These are phyloP conservation scores for Blastomyces silverae DNA, from an alignment of 2,329 filamentous ascomycete genomes.

Conservation along the genomic window DNA sequence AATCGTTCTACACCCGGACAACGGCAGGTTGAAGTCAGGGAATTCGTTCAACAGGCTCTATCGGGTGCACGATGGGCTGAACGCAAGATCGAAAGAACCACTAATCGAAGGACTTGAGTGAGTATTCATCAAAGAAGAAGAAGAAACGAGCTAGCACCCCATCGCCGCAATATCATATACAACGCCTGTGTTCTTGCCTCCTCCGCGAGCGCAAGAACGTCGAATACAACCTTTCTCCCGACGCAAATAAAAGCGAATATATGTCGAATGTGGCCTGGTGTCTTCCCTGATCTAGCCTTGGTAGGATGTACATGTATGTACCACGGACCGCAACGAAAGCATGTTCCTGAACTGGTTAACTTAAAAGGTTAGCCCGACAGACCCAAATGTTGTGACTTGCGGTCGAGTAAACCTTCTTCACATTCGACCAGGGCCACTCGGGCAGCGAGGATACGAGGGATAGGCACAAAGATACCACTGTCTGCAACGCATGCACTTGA, in stretches of 20 bases:
- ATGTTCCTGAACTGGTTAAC: neutral
- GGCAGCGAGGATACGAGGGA: neutral
- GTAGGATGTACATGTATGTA: neutral
- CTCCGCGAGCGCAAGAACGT: too few relatives aligned
- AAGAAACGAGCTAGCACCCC: too few relatives aligned
- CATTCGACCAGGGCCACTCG: neutral
- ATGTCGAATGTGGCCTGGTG: neutral
- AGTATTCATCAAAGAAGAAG: neutral
- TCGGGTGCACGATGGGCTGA: neutral
- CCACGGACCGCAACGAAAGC: neutral
- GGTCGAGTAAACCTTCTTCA: neutral
- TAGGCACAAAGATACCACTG: neutral
- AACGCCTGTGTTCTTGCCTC: too few relatives aligned
- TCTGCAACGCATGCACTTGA: neutral
- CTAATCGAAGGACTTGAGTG: too few relatives aligned
- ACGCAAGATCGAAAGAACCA: neutral
- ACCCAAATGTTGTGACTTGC: too few relatives aligned
- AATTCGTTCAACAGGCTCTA: neutral
- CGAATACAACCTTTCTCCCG: too few relatives aligned
- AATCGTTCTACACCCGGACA: neutral
- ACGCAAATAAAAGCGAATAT: too few relatives aligned
- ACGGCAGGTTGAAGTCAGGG: neutral
- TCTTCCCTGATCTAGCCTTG: neutral
- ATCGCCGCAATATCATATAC: too few relatives aligned
- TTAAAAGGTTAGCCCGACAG: too few relatives aligned